Evolutionary conservation across 2,329 filamentous ascomycete genomes (phyloP).

Genomic region (Neofusicoccum umdonicola): DNA sequence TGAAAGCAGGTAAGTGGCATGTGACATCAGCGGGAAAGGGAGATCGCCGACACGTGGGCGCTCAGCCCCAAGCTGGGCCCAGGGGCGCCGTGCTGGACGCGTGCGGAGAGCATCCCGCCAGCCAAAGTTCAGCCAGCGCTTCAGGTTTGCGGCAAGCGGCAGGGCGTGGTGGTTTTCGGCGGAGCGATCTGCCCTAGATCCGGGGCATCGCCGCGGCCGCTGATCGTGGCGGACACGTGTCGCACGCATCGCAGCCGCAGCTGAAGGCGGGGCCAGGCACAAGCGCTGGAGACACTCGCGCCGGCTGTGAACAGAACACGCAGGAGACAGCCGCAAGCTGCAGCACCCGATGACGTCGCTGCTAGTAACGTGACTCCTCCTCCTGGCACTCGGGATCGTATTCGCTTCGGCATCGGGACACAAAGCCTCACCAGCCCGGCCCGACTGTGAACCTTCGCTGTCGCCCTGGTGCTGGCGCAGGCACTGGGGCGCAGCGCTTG

Average conservation of each 20-base stretch:
- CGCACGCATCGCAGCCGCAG: not conserved
- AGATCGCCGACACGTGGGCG: conserved; percentile 13
- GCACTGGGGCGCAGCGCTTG: too few relatives aligned
- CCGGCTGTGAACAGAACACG: too few relatives aligned
- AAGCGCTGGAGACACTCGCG: too few relatives aligned
- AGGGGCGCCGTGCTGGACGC: not conserved
- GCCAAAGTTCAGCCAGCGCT: not conserved
- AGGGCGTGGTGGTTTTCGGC: not conserved
- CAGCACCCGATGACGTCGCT: too few relatives aligned
- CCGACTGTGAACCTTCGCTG: too few relatives aligned
- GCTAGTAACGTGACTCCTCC: too few relatives aligned
- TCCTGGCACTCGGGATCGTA: too few relatives aligned
- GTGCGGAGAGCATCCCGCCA: not conserved
- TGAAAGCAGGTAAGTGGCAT: not conserved
- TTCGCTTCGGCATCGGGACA: too few relatives aligned
- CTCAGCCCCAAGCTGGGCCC: not conserved
- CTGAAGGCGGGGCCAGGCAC: too few relatives aligned
- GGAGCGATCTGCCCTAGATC: not conserved
- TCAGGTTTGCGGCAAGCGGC: not conserved
- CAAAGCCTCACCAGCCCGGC: too few relatives aligned
- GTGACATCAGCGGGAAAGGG: conserved; percentile 1
- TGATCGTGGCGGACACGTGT: not conserved
- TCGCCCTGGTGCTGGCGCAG: too few relatives aligned
- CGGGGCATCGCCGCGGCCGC: not conserved
- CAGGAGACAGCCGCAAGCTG: too few relatives aligned